Evolutionary conservation across 2,329 filamentous ascomycete genomes (phyloP).

Genomic region (Fusarium sp.): DNA sequence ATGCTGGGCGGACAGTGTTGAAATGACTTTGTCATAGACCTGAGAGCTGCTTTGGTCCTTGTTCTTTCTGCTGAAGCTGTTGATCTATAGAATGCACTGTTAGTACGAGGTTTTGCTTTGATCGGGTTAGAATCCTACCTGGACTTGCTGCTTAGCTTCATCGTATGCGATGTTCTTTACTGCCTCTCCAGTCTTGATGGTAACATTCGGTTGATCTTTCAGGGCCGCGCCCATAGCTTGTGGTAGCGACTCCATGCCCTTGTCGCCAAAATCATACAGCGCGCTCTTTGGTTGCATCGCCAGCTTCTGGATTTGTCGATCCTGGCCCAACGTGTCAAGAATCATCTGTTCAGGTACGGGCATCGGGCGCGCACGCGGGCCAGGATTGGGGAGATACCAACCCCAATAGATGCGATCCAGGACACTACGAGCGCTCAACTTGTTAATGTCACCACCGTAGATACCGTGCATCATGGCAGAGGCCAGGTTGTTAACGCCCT

Average conservation of each 20-base stretch:
- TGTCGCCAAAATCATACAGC: conserved; percentile 53
- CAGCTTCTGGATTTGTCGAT: conserved; percentile 47
- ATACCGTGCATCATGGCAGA: conserved; percentile 88
- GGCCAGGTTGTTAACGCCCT: conserved; percentile 74
- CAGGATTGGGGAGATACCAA: conserved; percentile 44
- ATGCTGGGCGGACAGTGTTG: conserved; percentile 66
- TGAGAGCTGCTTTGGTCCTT: background rate
- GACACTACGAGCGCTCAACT: conserved; percentile 77
- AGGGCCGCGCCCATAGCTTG: conserved; percentile 65
- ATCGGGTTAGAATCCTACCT: conserved; percentile 50
- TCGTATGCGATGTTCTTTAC: conserved; percentile 61
- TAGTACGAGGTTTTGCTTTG: background rate
- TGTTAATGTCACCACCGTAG: conserved; percentile 88
- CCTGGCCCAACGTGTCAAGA: conserved; percentile 45
- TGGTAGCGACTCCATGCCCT: conserved; percentile 72
- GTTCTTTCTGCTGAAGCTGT: conserved; percentile 14
- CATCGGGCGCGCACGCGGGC: conserved; percentile 57
- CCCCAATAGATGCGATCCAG: conserved; percentile 49
- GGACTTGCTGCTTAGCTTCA: conserved; percentile 51
- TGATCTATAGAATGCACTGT: conserved; percentile 28
- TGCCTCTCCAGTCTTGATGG: conserved; percentile 61
- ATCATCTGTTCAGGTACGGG: conserved; percentile 47
- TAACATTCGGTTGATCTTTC: conserved; percentile 65
- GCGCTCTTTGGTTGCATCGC: conserved; percentile 48
- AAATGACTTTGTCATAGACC: conserved; percentile 69